Base-by-base conservation (phyloP, 805 yeast species). In the Starmerella gropengiesseri region DNA sequence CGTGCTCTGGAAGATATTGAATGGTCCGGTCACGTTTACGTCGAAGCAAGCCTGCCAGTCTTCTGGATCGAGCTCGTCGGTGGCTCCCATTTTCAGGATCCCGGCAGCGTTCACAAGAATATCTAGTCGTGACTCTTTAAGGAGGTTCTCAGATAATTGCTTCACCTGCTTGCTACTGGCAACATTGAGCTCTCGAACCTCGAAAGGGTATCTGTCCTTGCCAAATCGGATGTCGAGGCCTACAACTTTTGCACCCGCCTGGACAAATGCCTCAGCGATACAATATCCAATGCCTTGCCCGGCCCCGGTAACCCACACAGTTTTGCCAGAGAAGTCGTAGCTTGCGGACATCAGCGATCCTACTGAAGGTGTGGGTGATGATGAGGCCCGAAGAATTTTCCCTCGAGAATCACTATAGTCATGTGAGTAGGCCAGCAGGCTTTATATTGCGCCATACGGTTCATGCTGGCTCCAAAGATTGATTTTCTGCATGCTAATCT, bases 41-140 rank as follows among this genome's bases (percentile, higher is more conserved):
- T 41, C 43, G 28, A 47, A 47, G 16, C 30, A 32, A 2, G 11
- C n/a, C 14, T 43, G 34, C 47, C 47, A 47, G 33, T 37, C 41
- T 3, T 30, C 34, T 5, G 18, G 22, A 17, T 14, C 14, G 12
- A 47, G 31, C 14, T 40, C 41, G 18, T 43, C 46, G 3, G 50
- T 47, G 7, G 35, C 32, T 5, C 47, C 47, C n/a, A 39, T 2
- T 9, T 9, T 8, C 16, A 47, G 41, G 7, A 40, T 38, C 1
- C 50, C 50, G 2, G 50, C 50, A 2, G 50, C 50, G 29, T 44
- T 47, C 13, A 47, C 43, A 2, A 47, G 43, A 5, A 47, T 42
- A 19, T 47, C 47, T 2, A 46, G 28, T 6, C 14, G 16, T 7
- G 25, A n/a, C 2, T 18, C 12, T 7, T n/a, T 16, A 7, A 45